These are phyloP conservation scores for Trametes coccinea DNA, from an alignment of 768 basidiomycete genomes.

Conservation along the genomic window DNA sequence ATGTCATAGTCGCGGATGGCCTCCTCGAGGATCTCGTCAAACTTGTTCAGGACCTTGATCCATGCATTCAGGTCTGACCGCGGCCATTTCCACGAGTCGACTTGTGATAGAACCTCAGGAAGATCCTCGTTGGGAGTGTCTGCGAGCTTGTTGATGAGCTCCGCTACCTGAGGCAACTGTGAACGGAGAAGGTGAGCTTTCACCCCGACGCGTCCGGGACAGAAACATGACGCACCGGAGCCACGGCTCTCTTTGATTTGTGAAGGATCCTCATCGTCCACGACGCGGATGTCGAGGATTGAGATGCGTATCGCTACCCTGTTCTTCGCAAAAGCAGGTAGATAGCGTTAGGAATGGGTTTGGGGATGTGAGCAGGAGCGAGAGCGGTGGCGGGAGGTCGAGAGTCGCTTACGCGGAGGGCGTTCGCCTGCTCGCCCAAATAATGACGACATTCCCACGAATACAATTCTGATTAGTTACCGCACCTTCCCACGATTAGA, in stretches of 20 bases:
- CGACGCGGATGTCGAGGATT: conserved; percentile 19
- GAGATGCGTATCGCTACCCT: not conserved
- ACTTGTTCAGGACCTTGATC: conserved; percentile 94
- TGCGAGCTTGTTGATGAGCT: conserved; percentile 72
- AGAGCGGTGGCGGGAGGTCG: conserved; percentile 16
- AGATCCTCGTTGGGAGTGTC: conserved; percentile 73
- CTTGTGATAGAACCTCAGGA: conserved; percentile 59
- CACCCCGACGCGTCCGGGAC: conserved; percentile 8
- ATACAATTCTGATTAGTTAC: not conserved
- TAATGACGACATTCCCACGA: conserved; percentile 21
- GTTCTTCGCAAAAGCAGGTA: not conserved
- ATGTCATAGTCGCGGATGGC: conserved; percentile 84
- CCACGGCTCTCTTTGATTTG: conserved; percentile 78
- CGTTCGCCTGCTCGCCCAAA: not conserved
- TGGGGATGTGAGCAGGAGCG: not conserved
- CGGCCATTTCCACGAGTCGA: conserved; percentile 91
- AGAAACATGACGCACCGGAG: conserved; percentile 58
- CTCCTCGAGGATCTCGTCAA: conserved; percentile 85
- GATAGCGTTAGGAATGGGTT: not conserved
- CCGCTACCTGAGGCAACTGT: conserved; percentile 78
- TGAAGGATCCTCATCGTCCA: conserved; percentile 79
- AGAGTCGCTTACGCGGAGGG: conserved; percentile 27
- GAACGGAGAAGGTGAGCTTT: conserved; percentile 26
- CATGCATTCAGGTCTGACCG: conserved; percentile 96
- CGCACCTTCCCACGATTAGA: conserved; percentile 20